Evolutionary conservation across 23 red algal species (phyloP), one percentile per base, ranked within the genome.

Genomic region (Gracilaria vermiculophylla): DNA sequence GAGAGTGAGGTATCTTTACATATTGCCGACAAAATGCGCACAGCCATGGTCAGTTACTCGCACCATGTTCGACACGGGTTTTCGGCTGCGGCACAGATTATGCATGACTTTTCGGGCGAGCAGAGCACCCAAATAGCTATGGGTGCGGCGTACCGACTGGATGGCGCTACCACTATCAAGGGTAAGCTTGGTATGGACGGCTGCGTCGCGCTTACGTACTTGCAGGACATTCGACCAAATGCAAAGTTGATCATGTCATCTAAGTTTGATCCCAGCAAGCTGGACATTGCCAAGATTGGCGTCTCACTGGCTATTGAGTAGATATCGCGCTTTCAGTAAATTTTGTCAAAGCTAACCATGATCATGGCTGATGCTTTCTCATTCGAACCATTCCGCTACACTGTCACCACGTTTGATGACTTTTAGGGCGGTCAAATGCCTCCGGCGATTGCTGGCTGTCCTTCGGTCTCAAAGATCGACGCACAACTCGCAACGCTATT

Each of bases 221-320:
- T 98, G 47, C 95, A 98, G 36, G 83, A 91, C 32, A 78, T 98
- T 35, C 90, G 95, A 67, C 90, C 95, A 29, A 94, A 90, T 29
- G 93, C 95, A 45, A 94, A 80, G 44, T 36, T 98, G 20, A 82
- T 91, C 62, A 62, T 98, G 55, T 86, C 90, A 24, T 86, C 90
- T 19, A 72, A 81, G 57, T 83, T 98, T 54, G 83, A 94, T 51
- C 37, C 89, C 7, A 90, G 72, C 31, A 86, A 86, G 28, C 66
- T 94, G 19, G 95, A 92, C 28, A 65, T 52, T 39, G 90, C 90
- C 41, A 79, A 88, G 76, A 62, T 98, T 25, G 95, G 95, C 44
- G 53, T 94, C 33, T 94, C 89, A 1, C 53, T 98, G 36, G 64
- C 90, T 21, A 21, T 95, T 13, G 93, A 95, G 49, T 93, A 85